Evolutionary conservation across 805 yeast genomes (phyloP).

Genomic region (Sugiyamaella floridensis): DNA sequence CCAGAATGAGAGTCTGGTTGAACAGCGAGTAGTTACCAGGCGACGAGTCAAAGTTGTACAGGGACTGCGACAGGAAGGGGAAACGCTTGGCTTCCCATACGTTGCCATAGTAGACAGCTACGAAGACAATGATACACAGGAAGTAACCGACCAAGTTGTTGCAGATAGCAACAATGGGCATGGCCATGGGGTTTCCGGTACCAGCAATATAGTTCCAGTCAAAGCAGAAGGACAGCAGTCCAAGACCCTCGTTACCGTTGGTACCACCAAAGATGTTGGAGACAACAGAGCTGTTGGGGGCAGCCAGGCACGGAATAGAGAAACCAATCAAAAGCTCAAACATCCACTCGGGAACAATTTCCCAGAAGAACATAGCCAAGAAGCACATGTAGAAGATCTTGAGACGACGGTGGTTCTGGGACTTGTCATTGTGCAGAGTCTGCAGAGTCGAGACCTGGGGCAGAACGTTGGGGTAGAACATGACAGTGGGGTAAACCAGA

Average conservation of each 20-base stretch:
- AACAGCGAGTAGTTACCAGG: conserved; percentile 19
- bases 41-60: conserved; percentile 24
- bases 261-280: conserved; percentile 32
- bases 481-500: conserved; percentile 53
- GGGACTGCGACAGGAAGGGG: conserved; percentile 32
- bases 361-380: conserved; percentile 26
- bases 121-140: conserved; percentile 19
- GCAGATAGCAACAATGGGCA: conserved; percentile 27
- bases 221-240: conserved; percentile 27
- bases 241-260: conserved; percentile 32
- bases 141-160: conserved; percentile 29
- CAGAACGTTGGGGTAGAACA: conserved; percentile 59
- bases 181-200: conserved; percentile 27
- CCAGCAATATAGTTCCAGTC: conserved; percentile 32
- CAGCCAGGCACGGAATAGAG: conserved; percentile 28
- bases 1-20: conserved; percentile 28
- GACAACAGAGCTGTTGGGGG: conserved; percentile 25
- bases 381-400: conserved; percentile 21
- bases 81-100: conserved; percentile 29
- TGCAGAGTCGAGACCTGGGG: conserved; percentile 52
- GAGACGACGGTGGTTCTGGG: conserved; percentile 20
- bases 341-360: conserved; percentile 31
- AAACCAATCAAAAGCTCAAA: conserved; percentile 28
- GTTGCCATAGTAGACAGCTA: conserved; percentile 31
- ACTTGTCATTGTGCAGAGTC: conserved; percentile 34